Conservation (phyloP, 345 rosid genomes). For the Litchi chinensis region DNA sequence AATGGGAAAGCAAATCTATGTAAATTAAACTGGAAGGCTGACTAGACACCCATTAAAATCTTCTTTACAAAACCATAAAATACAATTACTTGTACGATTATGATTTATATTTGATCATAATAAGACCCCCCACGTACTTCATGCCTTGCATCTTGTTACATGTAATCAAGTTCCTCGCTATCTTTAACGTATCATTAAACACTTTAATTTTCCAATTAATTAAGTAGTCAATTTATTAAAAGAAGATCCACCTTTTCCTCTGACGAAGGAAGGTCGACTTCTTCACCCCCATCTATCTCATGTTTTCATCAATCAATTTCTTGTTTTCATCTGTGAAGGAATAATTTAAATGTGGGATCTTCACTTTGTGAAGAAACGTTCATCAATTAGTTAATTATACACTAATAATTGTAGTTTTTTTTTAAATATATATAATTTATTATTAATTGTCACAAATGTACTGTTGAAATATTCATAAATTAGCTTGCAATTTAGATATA, state of each 20-base stretch:
- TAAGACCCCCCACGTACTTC: conserved; percentile 6
- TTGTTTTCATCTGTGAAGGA: no score
- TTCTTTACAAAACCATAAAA: not conserved
- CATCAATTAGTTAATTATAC: no score
- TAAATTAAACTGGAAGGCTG: not conserved
- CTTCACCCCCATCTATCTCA: not conserved
- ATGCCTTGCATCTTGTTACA: conserved; percentile 1
- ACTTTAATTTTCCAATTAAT: not conserved
- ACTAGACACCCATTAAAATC: conserved; percentile 18
- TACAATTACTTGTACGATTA: not conserved
- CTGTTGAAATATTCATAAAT: no score
- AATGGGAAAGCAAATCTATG: not conserved
- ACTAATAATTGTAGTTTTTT: no score
- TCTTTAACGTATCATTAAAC: not conserved
- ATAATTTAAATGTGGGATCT: no score
- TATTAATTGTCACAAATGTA: no score
- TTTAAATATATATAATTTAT: no score
- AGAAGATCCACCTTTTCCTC: not conserved
- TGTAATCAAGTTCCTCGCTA: not conserved
- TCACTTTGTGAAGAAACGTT: no score
- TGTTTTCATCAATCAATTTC: not conserved
- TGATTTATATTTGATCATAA: not conserved
- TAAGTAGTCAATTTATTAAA: not conserved
- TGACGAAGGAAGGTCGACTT: not conserved
- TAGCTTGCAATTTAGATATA: no score